phyloP scores from a whole-genome alignment of 1,284 basidiomycete species.

The Exobasidium rhododendri region DNA sequence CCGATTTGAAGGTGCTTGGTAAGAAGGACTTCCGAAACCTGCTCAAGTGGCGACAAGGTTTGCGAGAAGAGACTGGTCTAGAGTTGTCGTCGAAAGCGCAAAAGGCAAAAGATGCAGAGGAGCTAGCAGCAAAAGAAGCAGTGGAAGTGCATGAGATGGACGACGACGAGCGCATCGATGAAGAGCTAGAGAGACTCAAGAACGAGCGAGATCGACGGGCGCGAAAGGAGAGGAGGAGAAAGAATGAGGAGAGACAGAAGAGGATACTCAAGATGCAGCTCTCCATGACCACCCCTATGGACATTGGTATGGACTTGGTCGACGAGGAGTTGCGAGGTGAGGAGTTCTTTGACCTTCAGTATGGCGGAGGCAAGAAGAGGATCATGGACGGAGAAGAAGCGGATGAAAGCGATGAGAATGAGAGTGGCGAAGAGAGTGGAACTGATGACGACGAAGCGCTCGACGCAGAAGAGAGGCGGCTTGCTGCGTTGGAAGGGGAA shows the following conservation, averaged over 20 bases:
- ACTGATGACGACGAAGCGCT: constrained; percentile 58
- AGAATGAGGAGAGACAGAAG: constrained; percentile 82
- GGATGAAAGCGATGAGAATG: constrained; percentile 61
- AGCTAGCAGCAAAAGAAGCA: constrained; percentile 10
- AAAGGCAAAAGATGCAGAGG: constrained; percentile 25
- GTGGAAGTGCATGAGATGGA: constrained; percentile 50
- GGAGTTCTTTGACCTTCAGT: constrained; percentile 43
- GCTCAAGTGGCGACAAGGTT: constrained; percentile 71
- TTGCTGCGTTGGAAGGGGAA: constrained; percentile 68
- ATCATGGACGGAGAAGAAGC: constrained; percentile 28
- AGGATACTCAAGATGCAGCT: constrained; percentile 94
- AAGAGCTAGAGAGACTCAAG: constrained; percentile 77
- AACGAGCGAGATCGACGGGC: constrained; percentile 74
- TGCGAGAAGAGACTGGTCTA: constrained; percentile 69
- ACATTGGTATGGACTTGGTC: constrained; percentile 77
- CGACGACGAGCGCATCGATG: constrained; percentile 63
- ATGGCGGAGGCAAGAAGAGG: constrained; percentile 9
- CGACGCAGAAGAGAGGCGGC: constrained; percentile 60
- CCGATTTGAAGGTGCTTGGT: constrained; percentile 93
- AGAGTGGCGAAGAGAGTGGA: constrained; percentile 52
- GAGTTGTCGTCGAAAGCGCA: constrained; percentile 20
- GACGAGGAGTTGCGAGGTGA: constrained; percentile 45
- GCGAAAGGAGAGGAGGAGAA: constrained; percentile 72
- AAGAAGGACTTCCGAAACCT: constrained; percentile 94
- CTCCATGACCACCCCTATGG: constrained; percentile 92